Evolutionary conservation across 768 basidiomycete genomes (phyloP).

Genomic region (Termitomyces sp.): DNA sequence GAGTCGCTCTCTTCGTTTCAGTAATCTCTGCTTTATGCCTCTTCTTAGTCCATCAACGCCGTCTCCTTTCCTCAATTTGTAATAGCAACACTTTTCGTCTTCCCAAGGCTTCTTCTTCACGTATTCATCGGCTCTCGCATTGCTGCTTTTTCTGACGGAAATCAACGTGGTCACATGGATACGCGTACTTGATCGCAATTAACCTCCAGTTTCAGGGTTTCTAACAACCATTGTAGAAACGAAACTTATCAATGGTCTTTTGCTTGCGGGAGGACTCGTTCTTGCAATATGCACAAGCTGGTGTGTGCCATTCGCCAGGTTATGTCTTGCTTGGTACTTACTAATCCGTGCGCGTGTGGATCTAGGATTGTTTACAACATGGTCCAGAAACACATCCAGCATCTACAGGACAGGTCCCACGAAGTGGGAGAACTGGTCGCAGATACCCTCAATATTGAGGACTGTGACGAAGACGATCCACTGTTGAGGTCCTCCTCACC

Average conservation of each 20-base stretch:
- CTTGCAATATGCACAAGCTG: slow-evolving; percentile 35
- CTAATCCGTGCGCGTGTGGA: slow-evolving; percentile 1
- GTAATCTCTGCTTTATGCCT: neutral
- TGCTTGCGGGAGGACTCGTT: slow-evolving; percentile 55
- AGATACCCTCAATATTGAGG: slow-evolving; percentile 49
- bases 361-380: slow-evolving; percentile 60
- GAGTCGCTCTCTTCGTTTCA: slow-evolving; percentile 20
- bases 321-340: neutral
- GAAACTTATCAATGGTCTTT: slow-evolving; percentile 55
- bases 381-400: slow-evolving; percentile 55
- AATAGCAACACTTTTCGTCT: slow-evolving; percentile 62
- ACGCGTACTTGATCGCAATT: slow-evolving; percentile 39
- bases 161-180: slow-evolving; percentile 72
- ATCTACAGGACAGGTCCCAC: slow-evolving; percentile 41
- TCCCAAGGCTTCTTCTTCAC: slow-evolving; percentile 67
- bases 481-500: slow-evolving; percentile 32
- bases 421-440: slow-evolving; percentile 50
- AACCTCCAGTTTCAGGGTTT: neutral
- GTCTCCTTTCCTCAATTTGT: slow-evolving; percentile 75
- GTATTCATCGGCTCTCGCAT: slow-evolving; percentile 77
- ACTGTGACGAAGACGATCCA: slow-evolving; percentile 55
- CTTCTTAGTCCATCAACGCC: slow-evolving; percentile 57
- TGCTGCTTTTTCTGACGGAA: slow-evolving; percentile 69
- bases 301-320: neutral
- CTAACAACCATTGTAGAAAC: slow-evolving; percentile 35